A percentile compares a stretch with the other conserved stretches of the same genome.
Evolutionary conservation across 2,329 filamentous ascomycete genomes (phyloP).

Genomic region (Nemania bipapillata): DNA sequence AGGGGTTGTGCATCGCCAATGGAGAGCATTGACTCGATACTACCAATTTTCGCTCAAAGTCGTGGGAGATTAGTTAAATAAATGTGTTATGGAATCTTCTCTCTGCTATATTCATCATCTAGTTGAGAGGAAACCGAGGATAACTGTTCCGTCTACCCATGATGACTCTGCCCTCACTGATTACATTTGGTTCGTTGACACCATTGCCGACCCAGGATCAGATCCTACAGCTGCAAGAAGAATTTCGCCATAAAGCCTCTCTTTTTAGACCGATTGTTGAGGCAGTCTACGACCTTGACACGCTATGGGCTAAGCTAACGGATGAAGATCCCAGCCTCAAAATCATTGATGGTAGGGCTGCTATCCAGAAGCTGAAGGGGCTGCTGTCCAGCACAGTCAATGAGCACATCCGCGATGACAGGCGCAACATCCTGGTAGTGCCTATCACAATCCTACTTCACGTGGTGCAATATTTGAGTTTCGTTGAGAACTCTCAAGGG

Average conservation of each 20-base stretch:
- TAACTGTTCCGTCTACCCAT: too few species aligned
- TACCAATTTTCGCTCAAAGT: too few species aligned
- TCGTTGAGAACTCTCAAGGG: neutral
- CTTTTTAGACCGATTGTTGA: constrained; percentile 13
- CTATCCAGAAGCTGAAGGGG: neutral
- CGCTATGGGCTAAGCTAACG: constrained; percentile 13
- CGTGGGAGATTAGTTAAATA: too few species aligned
- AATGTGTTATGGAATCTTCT: too few species aligned
- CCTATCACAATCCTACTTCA: constrained; percentile 13
- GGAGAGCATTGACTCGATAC: too few species aligned
- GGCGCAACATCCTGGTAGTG: constrained; percentile 7
- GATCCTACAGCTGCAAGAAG: constrained; percentile 15
- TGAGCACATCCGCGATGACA: constrained; percentile 3
- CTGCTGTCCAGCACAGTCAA: neutral
- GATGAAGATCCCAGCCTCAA: neutral
- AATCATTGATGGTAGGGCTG: constrained; percentile 7
- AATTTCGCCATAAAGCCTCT: constrained; percentile 5
- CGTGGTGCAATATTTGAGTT: constrained; percentile 11
- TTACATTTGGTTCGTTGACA: constrained; percentile 18
- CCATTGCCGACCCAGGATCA: constrained; percentile 19
- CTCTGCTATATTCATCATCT: too few species aligned
- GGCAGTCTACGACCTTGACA: constrained; percentile 11
- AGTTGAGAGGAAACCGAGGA: too few species aligned
- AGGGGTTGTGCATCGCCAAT: too few species aligned
- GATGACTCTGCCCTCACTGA: constrained; percentile 16